Evolutionary conservation across 805 yeast genomes (phyloP).

Genomic region (Diddensiella transvaalensis): DNA sequence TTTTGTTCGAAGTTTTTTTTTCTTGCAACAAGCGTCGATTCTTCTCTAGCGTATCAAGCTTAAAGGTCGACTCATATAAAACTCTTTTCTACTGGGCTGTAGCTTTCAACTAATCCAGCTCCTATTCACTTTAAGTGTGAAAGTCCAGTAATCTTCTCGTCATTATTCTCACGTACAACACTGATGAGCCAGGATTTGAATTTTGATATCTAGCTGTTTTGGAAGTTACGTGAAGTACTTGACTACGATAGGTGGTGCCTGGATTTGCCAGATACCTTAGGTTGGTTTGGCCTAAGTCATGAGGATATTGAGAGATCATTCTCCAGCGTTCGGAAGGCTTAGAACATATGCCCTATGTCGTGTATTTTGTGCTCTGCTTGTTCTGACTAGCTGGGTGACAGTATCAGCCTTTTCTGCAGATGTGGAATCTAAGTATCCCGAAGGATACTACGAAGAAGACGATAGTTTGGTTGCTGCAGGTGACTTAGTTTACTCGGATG

Average conservation of each 20-base stretch:
- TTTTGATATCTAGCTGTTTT: too few relatives aligned
- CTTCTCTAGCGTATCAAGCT: too few relatives aligned
- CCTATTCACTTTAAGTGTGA: too few relatives aligned
- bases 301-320: not conserved
- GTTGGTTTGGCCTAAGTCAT: not conserved
- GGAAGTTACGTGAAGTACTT: too few relatives aligned
- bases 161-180: too few relatives aligned
- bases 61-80: too few relatives aligned
- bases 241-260: not conserved
- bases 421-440: not conserved
- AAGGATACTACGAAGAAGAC: not conserved
- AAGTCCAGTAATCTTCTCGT: too few relatives aligned
- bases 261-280: too few relatives aligned
- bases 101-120: too few relatives aligned
- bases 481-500: not conserved
- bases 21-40: too few relatives aligned
- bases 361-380: not conserved
- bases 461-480: not conserved
- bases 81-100: too few relatives aligned
- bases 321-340: not conserved
- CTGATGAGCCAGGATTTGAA: not conserved
- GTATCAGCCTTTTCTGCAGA: not conserved
- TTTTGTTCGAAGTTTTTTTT: too few relatives aligned
- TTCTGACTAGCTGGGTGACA: not conserved
- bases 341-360: not conserved